Percentiles rank a stretch among this genome's conserved stretches.
Evolutionary conservation across 345 rosid genomes (phyloP).

Genomic region (Eucalyptus sp.): DNA sequence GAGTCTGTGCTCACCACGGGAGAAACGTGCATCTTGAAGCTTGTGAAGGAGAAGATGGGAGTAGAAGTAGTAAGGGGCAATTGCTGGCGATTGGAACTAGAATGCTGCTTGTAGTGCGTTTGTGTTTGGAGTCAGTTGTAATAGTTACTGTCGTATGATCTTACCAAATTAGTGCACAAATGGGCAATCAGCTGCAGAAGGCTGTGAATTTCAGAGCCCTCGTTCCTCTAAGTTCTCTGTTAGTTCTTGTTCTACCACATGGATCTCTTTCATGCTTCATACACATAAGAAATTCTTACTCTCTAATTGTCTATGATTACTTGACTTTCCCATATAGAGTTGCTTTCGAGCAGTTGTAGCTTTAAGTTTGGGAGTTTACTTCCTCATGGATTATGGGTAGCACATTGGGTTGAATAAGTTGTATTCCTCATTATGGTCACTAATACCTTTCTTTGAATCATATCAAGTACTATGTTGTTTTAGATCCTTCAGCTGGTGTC

Average conservation of each 20-base stretch:
- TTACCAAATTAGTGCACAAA: not conserved
- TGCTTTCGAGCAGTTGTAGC: not conserved
- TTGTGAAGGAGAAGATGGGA: not conserved
- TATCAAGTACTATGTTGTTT: not conserved
- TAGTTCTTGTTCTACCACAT: not conserved
- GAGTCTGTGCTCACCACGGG: not conserved
- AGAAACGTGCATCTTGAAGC: not conserved
- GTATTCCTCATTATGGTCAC: not conserved
- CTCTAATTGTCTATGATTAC: not conserved
- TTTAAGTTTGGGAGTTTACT: not conserved
- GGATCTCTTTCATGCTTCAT: not conserved
- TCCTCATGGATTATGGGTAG: not conserved
- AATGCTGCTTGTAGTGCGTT: not conserved
- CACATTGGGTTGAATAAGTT: too few species aligned
- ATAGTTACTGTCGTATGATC: not conserved
- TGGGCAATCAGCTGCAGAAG: not conserved
- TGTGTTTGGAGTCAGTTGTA: not conserved
- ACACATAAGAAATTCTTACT: too few species aligned
- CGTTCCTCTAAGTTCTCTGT: not conserved
- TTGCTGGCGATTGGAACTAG: not conserved
- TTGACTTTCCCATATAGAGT: not conserved
- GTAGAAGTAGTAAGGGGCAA: not conserved
- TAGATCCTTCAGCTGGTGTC: not conserved
- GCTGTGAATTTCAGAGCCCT: not conserved
- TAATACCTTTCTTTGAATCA: not conserved